phyloP scores from a whole-genome alignment of 768 basidiomycete species.

The Collybia sp. region DNA sequence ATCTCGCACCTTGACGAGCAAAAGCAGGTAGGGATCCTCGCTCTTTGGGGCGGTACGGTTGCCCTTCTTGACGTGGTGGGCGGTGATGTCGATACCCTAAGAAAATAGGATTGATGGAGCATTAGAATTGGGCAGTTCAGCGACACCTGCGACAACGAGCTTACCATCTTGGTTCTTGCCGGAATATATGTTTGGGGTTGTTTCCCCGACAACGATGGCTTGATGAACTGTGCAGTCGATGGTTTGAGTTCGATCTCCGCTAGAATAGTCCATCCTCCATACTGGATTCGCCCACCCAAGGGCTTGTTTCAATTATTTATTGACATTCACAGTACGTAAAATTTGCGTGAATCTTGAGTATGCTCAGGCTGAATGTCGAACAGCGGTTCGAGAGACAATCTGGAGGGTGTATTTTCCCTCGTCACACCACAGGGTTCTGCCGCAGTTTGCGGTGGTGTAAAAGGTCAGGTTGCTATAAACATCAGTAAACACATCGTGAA shows the following conservation, averaged over 20 bases:
- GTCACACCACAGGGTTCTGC: neutral
- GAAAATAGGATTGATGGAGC: slow-evolving; percentile 8
- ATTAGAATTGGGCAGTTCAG: slow-evolving; percentile 10
- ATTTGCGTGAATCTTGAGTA: too few species aligned
- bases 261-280: slow-evolving; percentile 12
- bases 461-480: slow-evolving; percentile 26
- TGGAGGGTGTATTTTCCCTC: neutral
- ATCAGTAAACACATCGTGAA: slow-evolving; percentile 40
- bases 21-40: slow-evolving; percentile 97
- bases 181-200: slow-evolving; percentile 46
- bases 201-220: slow-evolving; percentile 44
- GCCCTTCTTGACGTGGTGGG: slow-evolving; percentile 99
- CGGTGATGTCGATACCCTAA: slow-evolving; percentile 92
- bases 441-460: slow-evolving; percentile 14
- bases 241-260: slow-evolving; percentile 40
- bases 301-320: too few species aligned
- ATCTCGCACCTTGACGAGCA: slow-evolving; percentile 87
- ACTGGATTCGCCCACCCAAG: too few species aligned
- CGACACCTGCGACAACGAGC: slow-evolving; percentile 39
- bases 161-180: slow-evolving; percentile 80
- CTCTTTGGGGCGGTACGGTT: slow-evolving; percentile 92
- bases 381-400: too few species aligned
- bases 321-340: too few species aligned
- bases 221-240: slow-evolving; percentile 61
- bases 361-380: too few species aligned